These are phyloP conservation scores for Picochlorum sp. DNA, from an alignment of 139 green algal species.

Conservation along the genomic window DNA sequence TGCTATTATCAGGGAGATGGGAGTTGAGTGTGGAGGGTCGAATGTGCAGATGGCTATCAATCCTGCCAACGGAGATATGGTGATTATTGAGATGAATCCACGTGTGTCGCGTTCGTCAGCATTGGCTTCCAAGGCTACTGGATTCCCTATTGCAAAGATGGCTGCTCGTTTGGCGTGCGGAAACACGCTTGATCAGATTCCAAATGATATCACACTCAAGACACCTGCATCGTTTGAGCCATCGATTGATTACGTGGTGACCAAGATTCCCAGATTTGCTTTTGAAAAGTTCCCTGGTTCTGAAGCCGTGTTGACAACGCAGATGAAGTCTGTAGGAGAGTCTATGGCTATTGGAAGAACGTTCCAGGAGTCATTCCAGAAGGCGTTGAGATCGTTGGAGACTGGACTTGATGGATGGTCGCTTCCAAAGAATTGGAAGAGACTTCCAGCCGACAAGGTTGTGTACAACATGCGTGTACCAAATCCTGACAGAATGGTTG, in stretches of 20 bases:
- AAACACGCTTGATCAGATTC: slow-evolving; percentile 93
- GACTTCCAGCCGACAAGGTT: slow-evolving; percentile 58
- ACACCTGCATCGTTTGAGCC: slow-evolving; percentile 98
- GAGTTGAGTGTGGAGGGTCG: slow-evolving; percentile 95
- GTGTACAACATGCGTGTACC: slow-evolving; percentile 82
- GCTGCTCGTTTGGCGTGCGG: slow-evolving; percentile 94
- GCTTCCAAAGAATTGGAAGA: slow-evolving; percentile 72
- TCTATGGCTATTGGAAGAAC: slow-evolving; percentile 98
- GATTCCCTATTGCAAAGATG: slow-evolving; percentile 99
- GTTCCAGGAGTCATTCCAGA: slow-evolving; percentile 95
- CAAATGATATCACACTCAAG: slow-evolving; percentile 99
- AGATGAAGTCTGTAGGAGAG: slow-evolving; percentile 95
- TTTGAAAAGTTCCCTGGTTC: slow-evolving; percentile 99
- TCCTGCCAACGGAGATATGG: slow-evolving; percentile 70
- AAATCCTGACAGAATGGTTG: slow-evolving; percentile 80
- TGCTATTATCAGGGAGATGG: slow-evolving; percentile 94
- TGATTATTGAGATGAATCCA: slow-evolving; percentile 99
- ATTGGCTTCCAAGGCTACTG: slow-evolving; percentile 94
- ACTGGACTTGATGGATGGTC: slow-evolving; percentile 80
- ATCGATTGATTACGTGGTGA: slow-evolving; percentile 99
- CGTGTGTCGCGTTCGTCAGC: slow-evolving; percentile 93
- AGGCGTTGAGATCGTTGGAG: slow-evolving; percentile 91
- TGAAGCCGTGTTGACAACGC: slow-evolving; percentile 80
- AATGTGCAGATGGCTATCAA: slow-evolving; percentile 98
- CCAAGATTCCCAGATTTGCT: slow-evolving; percentile 91